Evolutionary conservation across 129 eudicot species (phyloP), one percentile per base, ranked within the genome.

Genomic region (Erigeron canadensis): DNA sequence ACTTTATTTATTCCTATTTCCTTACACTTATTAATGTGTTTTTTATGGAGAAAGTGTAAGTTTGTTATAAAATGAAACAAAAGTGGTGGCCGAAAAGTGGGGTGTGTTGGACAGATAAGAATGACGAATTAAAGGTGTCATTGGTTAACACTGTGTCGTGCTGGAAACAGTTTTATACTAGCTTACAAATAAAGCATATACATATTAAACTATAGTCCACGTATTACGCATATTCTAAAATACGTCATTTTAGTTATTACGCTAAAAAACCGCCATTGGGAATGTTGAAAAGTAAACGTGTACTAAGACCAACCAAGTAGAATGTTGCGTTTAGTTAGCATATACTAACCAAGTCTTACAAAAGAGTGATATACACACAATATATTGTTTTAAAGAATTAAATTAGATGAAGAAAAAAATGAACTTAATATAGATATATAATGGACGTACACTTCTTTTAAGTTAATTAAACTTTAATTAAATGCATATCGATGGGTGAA

Each of bases 61-160:
- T 12, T 47, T 39, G 45, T 48, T 50, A 61, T 3, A 68, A 8
- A 38, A 8, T n/a, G 17, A 38, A 37, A 12, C 1, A 11, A 48
- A 67, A 48, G 23, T 23, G 60, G 48, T 60, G 56, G 67, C 58
- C 58, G 43, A 21, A 71, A 58, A 10, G 76, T 72, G 56, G 15
- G 28, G 22, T 46, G 68, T 16, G 47, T 59, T 72, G 67, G 76
- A 71, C 56, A 58, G 76, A 58, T 71, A 54, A 56, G 51, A 41
- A 63, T 63, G 67, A 39, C 67, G 37, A 44, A 43, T 9, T 19
- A 21, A 46, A 42, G 12, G 28, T 56, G 58, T 58, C 60, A 46
- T 12, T 17, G 19, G 68, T 72, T 46, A 56, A 56, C 16, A 45
- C 60, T 61, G 34, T 72, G 61, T 38, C 69, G 77, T 72, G 77